These are phyloP conservation scores for Paxillus involutus DNA, from an alignment of 768 basidiomycete genomes.

Conservation along the genomic window DNA sequence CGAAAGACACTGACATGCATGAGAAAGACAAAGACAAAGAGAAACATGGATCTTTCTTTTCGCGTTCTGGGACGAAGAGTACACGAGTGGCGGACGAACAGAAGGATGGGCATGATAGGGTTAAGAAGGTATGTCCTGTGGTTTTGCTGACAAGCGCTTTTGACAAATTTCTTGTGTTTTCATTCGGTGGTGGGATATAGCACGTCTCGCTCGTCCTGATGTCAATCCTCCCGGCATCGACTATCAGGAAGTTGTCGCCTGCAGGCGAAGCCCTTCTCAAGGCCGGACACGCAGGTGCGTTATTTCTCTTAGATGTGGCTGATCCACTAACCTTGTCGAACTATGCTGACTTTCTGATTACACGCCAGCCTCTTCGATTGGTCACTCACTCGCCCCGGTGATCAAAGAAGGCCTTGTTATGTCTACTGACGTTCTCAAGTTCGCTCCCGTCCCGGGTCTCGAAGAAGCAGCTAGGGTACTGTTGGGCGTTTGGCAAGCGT, in stretches of 20 bases:
- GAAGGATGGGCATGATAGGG: constrained; percentile 25
- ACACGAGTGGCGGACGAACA: constrained; percentile 1
- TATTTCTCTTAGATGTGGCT: background rate
- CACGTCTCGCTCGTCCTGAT: constrained; percentile 28
- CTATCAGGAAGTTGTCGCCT: constrained; percentile 22
- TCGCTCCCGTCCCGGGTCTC: constrained; percentile 59
- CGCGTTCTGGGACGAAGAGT: constrained; percentile 24
- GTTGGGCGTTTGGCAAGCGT: constrained; percentile 63
- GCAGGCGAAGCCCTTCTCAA: constrained; percentile 20
- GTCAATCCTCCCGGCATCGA: constrained; percentile 21
- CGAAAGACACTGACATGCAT: background rate
- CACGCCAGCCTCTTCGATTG: constrained; percentile 28
- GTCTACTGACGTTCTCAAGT: constrained; percentile 38
- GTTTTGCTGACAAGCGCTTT: background rate
- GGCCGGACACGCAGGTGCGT: constrained; percentile 20
- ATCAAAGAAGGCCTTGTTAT: constrained; percentile 37
- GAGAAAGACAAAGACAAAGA: constrained; percentile 22
- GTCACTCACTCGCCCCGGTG: constrained; percentile 34
- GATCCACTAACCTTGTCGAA: background rate
- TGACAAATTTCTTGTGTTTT: background rate
- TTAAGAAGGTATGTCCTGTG: constrained; percentile 22
- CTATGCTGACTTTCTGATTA: background rate
- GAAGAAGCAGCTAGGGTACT: constrained; percentile 50
- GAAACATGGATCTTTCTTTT: constrained; percentile 28
- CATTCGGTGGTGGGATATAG: constrained; percentile 4